Evolutionary conservation across 2,329 filamentous ascomycete species (phyloP), one percentile per base, ranked within the genome.

Genomic region (Aspergillus sp.): DNA sequence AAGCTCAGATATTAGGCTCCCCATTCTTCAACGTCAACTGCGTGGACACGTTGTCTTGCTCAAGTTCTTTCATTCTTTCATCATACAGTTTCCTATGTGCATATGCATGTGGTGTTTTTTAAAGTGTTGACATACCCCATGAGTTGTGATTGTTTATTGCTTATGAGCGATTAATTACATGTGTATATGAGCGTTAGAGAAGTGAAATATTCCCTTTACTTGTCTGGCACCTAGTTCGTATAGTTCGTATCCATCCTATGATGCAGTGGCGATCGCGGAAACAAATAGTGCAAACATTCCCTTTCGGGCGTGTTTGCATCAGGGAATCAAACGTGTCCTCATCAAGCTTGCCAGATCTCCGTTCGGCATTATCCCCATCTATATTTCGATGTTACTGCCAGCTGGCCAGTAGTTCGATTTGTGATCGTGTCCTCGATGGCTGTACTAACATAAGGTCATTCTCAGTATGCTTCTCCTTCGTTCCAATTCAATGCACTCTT

Each of bases 1-100:
- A 79, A 78, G 58, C 64, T 79, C 57, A 71, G 76, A 56, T 81
- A 81, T 65, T 80, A 68, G 22, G 10, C 26, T 30, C 26, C 26
- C 26, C 26, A 30, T 9, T 30, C 3, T 30, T 30, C 26, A 11
- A 30, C 26, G 26, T 10, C 26, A 30, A 30, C 8, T 30, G 26
- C 7, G 26, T 30, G 10, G 8, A 30, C 26, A 30, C 26, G 8
- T 30, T 30, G 26, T 30, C 9, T 30, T 30, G 10, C 26, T 30
- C 26, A 11, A 30, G 8, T 30, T 30, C 10, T 30, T 30, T 10
- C 26, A 30, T 11, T 30, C 26, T 30, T 30, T 30, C 26, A 30
- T 10, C 26, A 10, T 30, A 38, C 14, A 10, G 14, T 38, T 38
- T 38, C 35, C 16, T 38, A 10, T 38, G 35, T 38, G 13, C 4